Conservation (phyloP, 148 eudicot genomes). For the Fagopyrum homotropicum region DNA sequence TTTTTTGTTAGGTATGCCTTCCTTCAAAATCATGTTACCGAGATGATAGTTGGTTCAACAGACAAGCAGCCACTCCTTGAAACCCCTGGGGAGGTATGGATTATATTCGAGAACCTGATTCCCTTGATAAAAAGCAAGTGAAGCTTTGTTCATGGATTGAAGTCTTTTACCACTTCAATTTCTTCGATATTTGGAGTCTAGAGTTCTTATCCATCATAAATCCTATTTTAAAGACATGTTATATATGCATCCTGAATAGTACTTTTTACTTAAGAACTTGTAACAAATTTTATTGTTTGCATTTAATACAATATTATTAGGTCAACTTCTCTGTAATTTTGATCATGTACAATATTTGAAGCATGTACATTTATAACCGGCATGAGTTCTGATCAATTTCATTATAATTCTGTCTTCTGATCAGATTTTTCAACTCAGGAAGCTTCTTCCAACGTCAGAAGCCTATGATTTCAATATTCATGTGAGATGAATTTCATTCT, state of each 20-base stretch:
- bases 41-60: slow-evolving; percentile 63
- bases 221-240: not conserved
- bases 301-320: too few species aligned
- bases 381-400: not conserved
- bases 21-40: slow-evolving; percentile 51
- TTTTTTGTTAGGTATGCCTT: slow-evolving; percentile 47
- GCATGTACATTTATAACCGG: not conserved
- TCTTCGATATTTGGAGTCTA: not conserved
- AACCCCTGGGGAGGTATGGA: slow-evolving; percentile 88
- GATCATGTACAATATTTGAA: not conserved
- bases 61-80: slow-evolving; percentile 84
- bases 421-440: slow-evolving; percentile 90
- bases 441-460: slow-evolving; percentile 81
- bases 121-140: not conserved
- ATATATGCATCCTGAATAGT: not conserved
- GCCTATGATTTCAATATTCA: slow-evolving; percentile 93
- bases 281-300: not conserved
- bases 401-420: slow-evolving; percentile 14
- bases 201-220: not conserved
- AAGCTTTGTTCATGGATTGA: not conserved
- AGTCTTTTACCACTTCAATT: not conserved
- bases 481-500: slow-evolving; percentile 42
- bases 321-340: not conserved
- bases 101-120: not conserved
- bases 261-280: not conserved